Base-by-base conservation (phyloP, 305 asterid genomes). In the Solanum chacoense region DNA sequence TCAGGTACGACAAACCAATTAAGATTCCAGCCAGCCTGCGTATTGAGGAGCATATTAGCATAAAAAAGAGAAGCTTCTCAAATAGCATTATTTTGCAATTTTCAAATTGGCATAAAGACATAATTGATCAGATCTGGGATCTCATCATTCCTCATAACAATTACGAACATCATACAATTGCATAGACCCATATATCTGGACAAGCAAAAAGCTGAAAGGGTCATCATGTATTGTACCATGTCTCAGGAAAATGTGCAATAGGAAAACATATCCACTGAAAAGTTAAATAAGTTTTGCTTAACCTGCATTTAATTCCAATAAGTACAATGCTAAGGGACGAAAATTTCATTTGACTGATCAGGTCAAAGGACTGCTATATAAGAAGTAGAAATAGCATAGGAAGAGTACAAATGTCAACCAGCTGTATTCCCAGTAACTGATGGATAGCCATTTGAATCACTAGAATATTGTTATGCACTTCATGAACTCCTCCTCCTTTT, bases 1-100 rank as follows among this genome's bases (percentile, higher is more conserved):
- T 91, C 93, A 94, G 88, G 93, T 94, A 96, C 13, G 90, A 24
- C 81, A 93, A 78, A 90, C 95, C 94, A n/a, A 95, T 85, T 84
- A 90, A 86, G 84, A 92, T 88, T 87, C 94, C 95, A 32, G 93
- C 93, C 84, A 89, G 91, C 71, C 99, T 96, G 96, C 91, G 72
- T 88, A 84, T 88, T 75, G 84, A 88, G 80, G 88, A 79, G 87
- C 85, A 59, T 42, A 88, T 42, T 71, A 88, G 69, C 72, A 89
- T 72, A 87, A 38, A 88, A 75, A 74, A 28, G 7, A 59, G 24
- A 84, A 69, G n/a, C 63, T 69, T 24, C n/a, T 36, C 69, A 84
- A 50, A 32, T 50, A 55, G 42, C 42, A 50, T 20, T 31, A 84
- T 22, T 37, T 31, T 31, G n/a, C 87, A 83, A 31, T 55, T 31